These are phyloP conservation scores for Niveomyces coronatus DNA, from an alignment of 2,329 filamentous ascomycete genomes.

Conservation along the genomic window DNA sequence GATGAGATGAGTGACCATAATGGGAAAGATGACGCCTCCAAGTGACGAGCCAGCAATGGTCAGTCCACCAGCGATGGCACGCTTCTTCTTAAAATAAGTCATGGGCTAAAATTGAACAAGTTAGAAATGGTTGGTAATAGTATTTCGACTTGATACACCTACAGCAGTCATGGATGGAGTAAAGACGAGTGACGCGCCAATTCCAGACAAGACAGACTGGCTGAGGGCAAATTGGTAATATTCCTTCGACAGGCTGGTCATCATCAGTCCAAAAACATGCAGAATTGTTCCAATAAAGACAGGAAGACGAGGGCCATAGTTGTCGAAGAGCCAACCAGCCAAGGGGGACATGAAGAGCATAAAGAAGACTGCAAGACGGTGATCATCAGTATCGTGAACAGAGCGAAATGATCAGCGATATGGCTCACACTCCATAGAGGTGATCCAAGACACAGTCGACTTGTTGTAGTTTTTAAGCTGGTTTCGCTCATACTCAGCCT, in stretches of 20 bases:
- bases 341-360: slow-evolving; percentile 32
- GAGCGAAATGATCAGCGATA: neutral
- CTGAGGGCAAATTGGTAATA: slow-evolving; percentile 22
- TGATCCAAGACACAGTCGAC: slow-evolving; percentile 40
- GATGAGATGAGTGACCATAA: slow-evolving; percentile 41
- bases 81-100: slow-evolving; percentile 5
- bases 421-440: slow-evolving; percentile 28
- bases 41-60: slow-evolving; percentile 29
- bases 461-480: slow-evolving; percentile 31
- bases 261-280: slow-evolving; percentile 48
- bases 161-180: neutral
- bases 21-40: slow-evolving; percentile 41
- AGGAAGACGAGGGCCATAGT: slow-evolving; percentile 43
- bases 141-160: slow-evolving; percentile 5
- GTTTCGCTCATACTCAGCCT: slow-evolving; percentile 36
- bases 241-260: slow-evolving; percentile 34
- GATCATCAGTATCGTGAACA: neutral
- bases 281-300: slow-evolving; percentile 37
- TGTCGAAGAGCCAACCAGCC: slow-evolving; percentile 39
- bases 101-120: neutral
- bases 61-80: slow-evolving; percentile 1
- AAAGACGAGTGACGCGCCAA: neutral
- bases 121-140: neutral
- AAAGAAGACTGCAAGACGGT: slow-evolving; percentile 13
- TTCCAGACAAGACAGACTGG: neutral